phyloP scores from a whole-genome alignment of 352 stramenopile species.

The Globisporangium mamillatum region DNA sequence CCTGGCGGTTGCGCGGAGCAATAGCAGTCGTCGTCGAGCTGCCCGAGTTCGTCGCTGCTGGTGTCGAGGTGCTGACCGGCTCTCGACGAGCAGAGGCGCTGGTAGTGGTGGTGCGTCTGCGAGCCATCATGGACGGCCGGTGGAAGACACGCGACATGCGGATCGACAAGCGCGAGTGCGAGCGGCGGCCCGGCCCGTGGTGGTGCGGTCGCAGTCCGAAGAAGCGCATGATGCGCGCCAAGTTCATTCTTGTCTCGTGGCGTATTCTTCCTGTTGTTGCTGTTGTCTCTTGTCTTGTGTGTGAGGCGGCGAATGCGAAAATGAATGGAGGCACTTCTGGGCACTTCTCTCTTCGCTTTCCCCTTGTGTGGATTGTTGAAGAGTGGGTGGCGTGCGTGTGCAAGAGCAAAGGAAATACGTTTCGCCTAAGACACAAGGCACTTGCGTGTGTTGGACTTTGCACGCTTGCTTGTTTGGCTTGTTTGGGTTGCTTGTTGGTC shows the following conservation, averaged over 20 bases:
- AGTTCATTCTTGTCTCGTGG: conserved; percentile 6
- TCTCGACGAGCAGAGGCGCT: not conserved
- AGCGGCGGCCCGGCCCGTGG: not conserved
- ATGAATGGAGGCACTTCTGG: not conserved
- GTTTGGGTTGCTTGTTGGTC: no score
- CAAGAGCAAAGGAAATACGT: not conserved
- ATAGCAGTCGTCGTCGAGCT: not conserved
- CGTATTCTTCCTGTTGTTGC: not conserved
- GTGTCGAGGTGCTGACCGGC: not conserved
- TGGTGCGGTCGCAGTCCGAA: conserved; percentile 18
- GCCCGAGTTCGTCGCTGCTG: not conserved
- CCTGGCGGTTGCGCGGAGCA: not conserved
- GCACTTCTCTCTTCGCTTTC: not conserved
- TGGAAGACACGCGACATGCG: conserved; percentile 15
- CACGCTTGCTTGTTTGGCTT: not conserved
- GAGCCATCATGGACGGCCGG: conserved; percentile 4
- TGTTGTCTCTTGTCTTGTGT: not conserved
- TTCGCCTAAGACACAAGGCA: not conserved
- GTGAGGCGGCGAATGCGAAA: conserved; percentile 1
- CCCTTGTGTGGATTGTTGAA: not conserved
- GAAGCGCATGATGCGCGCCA: conserved; percentile 19
- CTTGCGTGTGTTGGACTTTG: not conserved
- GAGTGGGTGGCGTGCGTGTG: conserved; percentile 1
- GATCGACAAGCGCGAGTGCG: conserved; percentile 4
- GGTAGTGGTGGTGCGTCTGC: not conserved